Conservation (phyloP, 805 yeast genomes). For the Monosporozyma aquatica region DNA sequence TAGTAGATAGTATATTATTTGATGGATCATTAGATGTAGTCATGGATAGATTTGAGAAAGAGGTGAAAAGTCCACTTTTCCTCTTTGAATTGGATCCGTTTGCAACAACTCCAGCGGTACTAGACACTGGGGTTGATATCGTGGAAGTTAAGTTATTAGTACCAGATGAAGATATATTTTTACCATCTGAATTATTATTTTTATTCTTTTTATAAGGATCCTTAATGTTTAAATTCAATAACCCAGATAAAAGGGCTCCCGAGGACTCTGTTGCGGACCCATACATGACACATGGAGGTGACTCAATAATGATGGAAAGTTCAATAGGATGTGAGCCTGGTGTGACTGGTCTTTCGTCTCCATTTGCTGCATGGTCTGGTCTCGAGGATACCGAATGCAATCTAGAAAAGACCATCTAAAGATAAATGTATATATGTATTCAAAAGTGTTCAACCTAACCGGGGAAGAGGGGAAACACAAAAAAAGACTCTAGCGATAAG, state of each 20-base stretch:
- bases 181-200: neutral
- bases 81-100: slow-evolving; percentile 8
- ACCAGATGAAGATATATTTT: neutral
- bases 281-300: slow-evolving; percentile 83
- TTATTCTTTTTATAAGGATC: slow-evolving; percentile 15
- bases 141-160: neutral
- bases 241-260: slow-evolving; percentile 81
- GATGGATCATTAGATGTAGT: slow-evolving; percentile 11
- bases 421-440: too few species aligned
- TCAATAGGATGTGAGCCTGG: slow-evolving; percentile 31
- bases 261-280: slow-evolving; percentile 72
- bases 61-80: slow-evolving; percentile 14
- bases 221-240: slow-evolving; percentile 51
- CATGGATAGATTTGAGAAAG: slow-evolving; percentile 17
- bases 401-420: slow-evolving; percentile 6
- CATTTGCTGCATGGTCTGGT: neutral
- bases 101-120: too few species aligned
- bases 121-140: too few species aligned
- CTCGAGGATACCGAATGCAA: slow-evolving; percentile 1
- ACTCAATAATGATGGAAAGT: slow-evolving; percentile 60
- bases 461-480: too few species aligned
- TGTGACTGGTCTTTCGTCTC: slow-evolving; percentile 1
- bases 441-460: too few species aligned
- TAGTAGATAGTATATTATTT: slow-evolving; percentile 1
- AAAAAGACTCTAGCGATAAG: too few species aligned